Base-by-base conservation (phyloP, 2,329 filamentous ascomycete species). In the Penicillium sp. region DNA sequence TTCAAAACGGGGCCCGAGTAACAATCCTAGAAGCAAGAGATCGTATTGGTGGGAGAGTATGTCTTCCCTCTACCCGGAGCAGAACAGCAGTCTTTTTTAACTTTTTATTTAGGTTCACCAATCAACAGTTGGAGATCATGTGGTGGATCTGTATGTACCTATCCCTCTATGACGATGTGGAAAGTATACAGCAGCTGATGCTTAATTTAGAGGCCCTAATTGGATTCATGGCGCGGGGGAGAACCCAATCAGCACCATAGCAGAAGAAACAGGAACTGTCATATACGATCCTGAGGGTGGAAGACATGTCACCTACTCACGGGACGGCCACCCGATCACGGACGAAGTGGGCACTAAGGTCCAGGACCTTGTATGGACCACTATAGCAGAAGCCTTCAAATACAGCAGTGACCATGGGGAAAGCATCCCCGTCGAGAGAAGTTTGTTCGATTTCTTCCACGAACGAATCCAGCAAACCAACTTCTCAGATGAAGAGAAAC, bases 141-240 rank as follows among this genome's bases (percentile, higher is more conserved):
- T 76, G 13, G 78, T 86, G 41, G 84, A 86, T 69, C 69, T 85
- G 81, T 84, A 76, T 62, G 80, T 58, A 45, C 6, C 18, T 58
- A 45, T 7, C 18, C 46, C n/a, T 31, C 38, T 37, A 35, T 39
- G 9, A 27, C 34, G 12, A 12, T 23, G 27, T 25, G 31, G 31
- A 44, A 46, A 41, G 25, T 32, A 46, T 47, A 38, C 41, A 34
- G 23, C 31, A 29, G 23, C 41, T 56, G 31, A 35, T 21, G 13
- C 21, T n/a, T 25, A 21, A 23, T 15, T 23, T 31, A 85, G 82
- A 13, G 84, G 84, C 3, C 81, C 84, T 1, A 86, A 86, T 59
- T 86, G 84, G 84, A 86, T 86, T 47, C 84, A 87, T 66, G 84
- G 84, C 16, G 82, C 81, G 1, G 73, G 81, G 3, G 72, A 80